Base-by-base conservation (phyloP, 2,329 filamentous ascomycete species). In the Cladosporium halotolerans region DNA sequence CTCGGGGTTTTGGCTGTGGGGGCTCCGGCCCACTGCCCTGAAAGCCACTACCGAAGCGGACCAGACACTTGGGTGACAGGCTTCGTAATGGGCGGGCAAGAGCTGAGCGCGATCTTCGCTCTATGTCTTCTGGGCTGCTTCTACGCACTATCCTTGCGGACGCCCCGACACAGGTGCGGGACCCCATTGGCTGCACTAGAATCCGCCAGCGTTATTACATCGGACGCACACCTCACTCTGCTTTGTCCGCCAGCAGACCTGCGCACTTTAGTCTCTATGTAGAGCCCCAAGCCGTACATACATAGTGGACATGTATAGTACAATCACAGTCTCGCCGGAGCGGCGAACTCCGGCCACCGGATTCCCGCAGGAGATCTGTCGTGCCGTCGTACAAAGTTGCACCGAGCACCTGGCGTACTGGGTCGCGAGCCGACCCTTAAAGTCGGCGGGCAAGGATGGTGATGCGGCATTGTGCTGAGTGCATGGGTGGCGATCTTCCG, bases 91-190 rank as follows among this genome's bases (percentile, higher is more conserved):
- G 40, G 48, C 40, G 48, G 39, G 36, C 48, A 51, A 43, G 9
- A 51, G 48, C 48, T 51, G 48, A 51, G 13, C 32, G 16, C 1
- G 48, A 51, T 51, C 48, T 51, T 44, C 48, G 48, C 48, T 18
- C 36, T 43, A 34, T 11, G 32, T 38, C 45, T 47, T 23, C 33
- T 38, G 33, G 45, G 28, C n/a, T 51, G 32, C 32, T 38, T 44
- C 16, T 32, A 28, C 33, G 40, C 40, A 44, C 48, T 40, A 42
- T 40, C 40, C 40, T 36, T 16, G 40, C 48, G 11, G 18, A 19
- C 33, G 39, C 32, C 32, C 48, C 13, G 33, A 18, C 32, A 18
- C 40, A 23, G 41, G 9, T 31, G 19, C 6, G 5, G 3, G 48
- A 16, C 32, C 19, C 23, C 40, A 44, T 44, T 51, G 48, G 48